Base-by-base conservation (phyloP, 2,329 filamentous ascomycete genomes). In the Neonectria magnoliae region DNA sequence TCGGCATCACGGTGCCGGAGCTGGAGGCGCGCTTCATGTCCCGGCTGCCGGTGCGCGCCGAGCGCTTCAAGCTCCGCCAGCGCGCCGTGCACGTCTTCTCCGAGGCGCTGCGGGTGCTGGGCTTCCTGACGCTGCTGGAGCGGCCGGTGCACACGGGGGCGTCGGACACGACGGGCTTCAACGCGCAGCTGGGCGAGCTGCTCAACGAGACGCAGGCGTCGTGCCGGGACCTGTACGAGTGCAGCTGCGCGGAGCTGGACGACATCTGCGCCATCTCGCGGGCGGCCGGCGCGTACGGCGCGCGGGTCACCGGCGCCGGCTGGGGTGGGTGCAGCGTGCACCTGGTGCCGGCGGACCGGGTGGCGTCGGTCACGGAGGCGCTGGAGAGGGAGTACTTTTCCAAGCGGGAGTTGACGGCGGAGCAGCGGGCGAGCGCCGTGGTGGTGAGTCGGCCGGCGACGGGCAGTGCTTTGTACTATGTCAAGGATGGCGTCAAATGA, bases 311-410 rank as follows among this genome's bases (percentile, higher is more conserved):
- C 0, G 96, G 96, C 42, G 96, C 96, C 1, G 96, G 96, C 3
- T 99, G 96, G 96, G 96, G 96, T 66, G 96, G 96, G 2, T 98
- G 96, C 81, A 96, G 89, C 65, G 95, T 99, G 62, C 96, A 99
- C 81, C 86, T 99, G 62, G 91, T 98, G 57, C 92, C 95, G 0
- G 92, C 89, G 62, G 87, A 93, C 74, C 95, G 91, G 79, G 91
- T 98, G 0, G 89, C 91, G 5, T 87, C 83, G 27, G 92, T 99
- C 22, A 93, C 88, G 77, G 84, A 87, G 73, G 93, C 93, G 5
- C 89, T 96, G 86, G 88, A 92, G 73, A 86, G 86, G 67, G 89
- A 94, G 76, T 99, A 98, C 78, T 98, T 97, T 79, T 82, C 86
- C 60, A 91, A 91, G 82, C 86, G 86, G 70, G 76, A 83, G 6